Percentiles rank a stretch among this genome's conserved stretches.
These are phyloP conservation scores for Bocquillonia castaneifolia DNA, from an alignment of 441 rosid species.

Conservation along the genomic window DNA sequence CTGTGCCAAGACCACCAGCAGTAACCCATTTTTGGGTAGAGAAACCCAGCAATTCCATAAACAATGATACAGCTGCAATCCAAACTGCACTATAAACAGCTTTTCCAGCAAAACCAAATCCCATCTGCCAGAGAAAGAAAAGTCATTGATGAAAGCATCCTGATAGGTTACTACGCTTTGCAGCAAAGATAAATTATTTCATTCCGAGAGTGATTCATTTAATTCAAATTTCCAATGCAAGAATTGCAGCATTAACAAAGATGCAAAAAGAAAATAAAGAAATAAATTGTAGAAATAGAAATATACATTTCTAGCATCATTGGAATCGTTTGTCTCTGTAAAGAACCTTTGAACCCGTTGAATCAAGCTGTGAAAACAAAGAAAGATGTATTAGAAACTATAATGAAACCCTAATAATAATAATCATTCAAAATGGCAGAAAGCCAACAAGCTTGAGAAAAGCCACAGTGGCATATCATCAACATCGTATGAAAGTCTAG, in stretches of 20 bases:
- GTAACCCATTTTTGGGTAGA: constrained; percentile 93
- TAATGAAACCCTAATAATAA: constrained; percentile 18
- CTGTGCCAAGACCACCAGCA: constrained; percentile 98
- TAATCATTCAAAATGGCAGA: too few relatives aligned
- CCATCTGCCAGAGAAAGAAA: constrained; percentile 60
- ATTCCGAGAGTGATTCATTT: background rate
- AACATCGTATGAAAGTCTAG: too few relatives aligned
- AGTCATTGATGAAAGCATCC: background rate
- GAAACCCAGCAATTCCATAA: constrained; percentile 94
- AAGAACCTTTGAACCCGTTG: constrained; percentile 70
- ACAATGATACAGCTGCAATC: constrained; percentile 79
- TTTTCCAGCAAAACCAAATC: constrained; percentile 81
- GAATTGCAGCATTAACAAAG: constrained; percentile 2
- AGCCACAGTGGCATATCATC: too few relatives aligned
- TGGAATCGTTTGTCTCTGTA: constrained; percentile 52
- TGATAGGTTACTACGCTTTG: background rate
- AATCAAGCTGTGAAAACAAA: constrained; percentile 56
- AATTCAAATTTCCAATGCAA: background rate
- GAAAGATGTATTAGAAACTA: constrained; percentile 14
- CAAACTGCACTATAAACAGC: constrained; percentile 78
- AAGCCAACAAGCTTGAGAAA: too few relatives aligned
- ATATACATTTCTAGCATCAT: constrained; percentile 77
- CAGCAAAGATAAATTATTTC: background rate
- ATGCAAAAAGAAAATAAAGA: constrained; percentile 7
- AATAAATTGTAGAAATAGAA: constrained; percentile 19